Base-by-base conservation (phyloP, 345 rosid genomes). In the Rubroshorea leprosula region DNA sequence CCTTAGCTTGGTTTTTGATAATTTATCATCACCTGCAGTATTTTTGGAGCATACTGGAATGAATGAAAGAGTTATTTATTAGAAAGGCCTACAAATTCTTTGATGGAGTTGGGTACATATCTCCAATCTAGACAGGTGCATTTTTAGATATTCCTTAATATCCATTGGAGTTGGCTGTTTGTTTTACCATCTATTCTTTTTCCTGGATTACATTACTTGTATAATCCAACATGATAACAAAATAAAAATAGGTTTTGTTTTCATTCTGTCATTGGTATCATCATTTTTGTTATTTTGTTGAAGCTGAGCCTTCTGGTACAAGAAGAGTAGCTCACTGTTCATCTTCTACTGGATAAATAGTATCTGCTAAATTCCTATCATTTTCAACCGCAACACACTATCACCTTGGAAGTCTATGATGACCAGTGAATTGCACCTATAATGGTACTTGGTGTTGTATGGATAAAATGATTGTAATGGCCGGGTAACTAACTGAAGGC, bases 1-100 rank as follows among this genome's bases (percentile, higher is more conserved):
- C 69, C 51, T 51, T 41, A 51, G 55, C 20, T 25, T 49, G 47
- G 22, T 56, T 57, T 61, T 63, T 44, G 49, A 56, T 31, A 49
- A 58, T 57, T 66, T 53, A 43, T 58, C 50, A 13, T 64, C 13
- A 55, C 69, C 66, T 63, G 68, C 67, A 52, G 43, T 18, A 49
- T 35, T 52, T 58, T 67, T 72, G 63, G 75, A 64, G 44, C 27
- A 39, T 35, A 39, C 58, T 8, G 10, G 12, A 41, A 47, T 45
- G 68, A 45, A 49, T 39, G 41, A 62, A 61, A 57, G 14, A 21
- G 43, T 46, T 51, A 51, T 27, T 48, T 45, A 24, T 65, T 24
- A 8, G 71, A 46, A 59, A 51, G 53, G 66, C 39, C 62, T 56
- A 24, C 58, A 48, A 43, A 56, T 73, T 50, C 43, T 52, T 64